Percentiles rank a stretch among this genome's conserved stretches.
Conservation (phyloP, 495 filamentous ascomycete species). For the Rusavskia elegans region DNA sequence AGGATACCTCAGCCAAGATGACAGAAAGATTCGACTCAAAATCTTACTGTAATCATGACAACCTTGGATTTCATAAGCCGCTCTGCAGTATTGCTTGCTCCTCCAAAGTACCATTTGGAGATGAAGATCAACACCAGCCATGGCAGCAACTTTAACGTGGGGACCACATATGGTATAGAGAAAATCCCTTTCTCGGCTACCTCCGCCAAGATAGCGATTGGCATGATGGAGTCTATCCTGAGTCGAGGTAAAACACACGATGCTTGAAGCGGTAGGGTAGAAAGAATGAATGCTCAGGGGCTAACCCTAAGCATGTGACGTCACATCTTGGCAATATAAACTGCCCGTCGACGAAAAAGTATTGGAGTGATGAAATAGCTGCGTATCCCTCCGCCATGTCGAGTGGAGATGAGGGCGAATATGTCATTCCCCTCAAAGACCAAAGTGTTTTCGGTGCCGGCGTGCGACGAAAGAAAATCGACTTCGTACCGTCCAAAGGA, state of each 20-base stretch:
- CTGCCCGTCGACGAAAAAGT: not conserved
- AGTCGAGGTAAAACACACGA: not conserved
- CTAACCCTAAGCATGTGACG: no score
- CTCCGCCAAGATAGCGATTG: slow-evolving; percentile 54
- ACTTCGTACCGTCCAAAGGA: slow-evolving; percentile 46
- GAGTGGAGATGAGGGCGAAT: slow-evolving; percentile 35
- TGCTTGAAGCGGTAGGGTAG: not conserved
- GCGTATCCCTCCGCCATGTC: not conserved
- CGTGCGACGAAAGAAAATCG: slow-evolving; percentile 58
- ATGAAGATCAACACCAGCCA: slow-evolving; percentile 43
- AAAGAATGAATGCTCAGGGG: no score
- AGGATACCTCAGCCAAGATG: not conserved
- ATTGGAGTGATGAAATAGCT: no score
- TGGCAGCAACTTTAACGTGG: slow-evolving; percentile 40
- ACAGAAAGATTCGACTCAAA: not conserved
- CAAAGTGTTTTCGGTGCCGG: slow-evolving; percentile 69
- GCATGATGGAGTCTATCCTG: slow-evolving; percentile 38
- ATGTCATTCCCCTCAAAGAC: slow-evolving; percentile 53
- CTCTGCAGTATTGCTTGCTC: slow-evolving; percentile 60
- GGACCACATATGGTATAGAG: slow-evolving; percentile 48
- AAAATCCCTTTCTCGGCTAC: slow-evolving; percentile 45
- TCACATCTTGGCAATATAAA: not conserved
- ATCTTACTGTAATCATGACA: slow-evolving; percentile 67
- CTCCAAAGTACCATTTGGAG: slow-evolving; percentile 65
- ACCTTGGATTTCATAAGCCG: slow-evolving; percentile 84